phyloP scores from a whole-genome alignment of 305 asterid species.

The Fraxinus latifolia region DNA sequence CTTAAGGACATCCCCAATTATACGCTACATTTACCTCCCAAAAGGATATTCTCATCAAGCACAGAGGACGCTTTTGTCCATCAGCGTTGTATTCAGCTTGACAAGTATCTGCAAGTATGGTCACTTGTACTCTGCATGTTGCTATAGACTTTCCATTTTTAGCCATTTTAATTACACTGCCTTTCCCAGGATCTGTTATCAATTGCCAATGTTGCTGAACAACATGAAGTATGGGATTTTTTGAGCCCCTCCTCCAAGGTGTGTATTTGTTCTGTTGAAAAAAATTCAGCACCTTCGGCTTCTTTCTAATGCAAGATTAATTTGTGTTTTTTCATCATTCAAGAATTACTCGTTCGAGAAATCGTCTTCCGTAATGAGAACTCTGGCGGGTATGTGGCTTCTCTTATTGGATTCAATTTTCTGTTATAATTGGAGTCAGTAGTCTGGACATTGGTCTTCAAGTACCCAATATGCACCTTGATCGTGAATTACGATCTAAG shows the following conservation, averaged over 20 bases:
- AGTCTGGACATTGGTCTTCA: constrained; percentile 1
- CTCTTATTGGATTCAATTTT: constrained; percentile 25
- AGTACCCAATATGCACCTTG: neutral
- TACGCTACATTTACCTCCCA: constrained; percentile 91
- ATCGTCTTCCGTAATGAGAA: constrained; percentile 89
- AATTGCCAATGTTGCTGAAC: constrained; percentile 98
- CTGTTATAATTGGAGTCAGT: neutral
- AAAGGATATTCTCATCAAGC: constrained; percentile 96
- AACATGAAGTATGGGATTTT: constrained; percentile 99
- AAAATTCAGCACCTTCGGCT: neutral
- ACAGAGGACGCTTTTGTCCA: constrained; percentile 94
- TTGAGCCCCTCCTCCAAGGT: constrained; percentile 91
- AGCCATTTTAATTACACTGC: constrained; percentile 27
- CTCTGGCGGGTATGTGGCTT: constrained; percentile 70
- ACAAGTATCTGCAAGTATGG: constrained; percentile 81
- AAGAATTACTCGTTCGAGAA: constrained; percentile 95
- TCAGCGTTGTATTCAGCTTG: constrained; percentile 96
- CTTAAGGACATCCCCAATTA: constrained; percentile 94
- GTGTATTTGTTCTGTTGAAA: constrained; percentile 20
- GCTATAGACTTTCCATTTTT: constrained; percentile 16
- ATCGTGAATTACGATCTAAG: neutral
- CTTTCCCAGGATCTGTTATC: constrained; percentile 78
- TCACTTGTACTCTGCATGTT: constrained; percentile 21
- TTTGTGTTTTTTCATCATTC: constrained; percentile 34
- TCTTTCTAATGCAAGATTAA: constrained; percentile 20